Evolutionary conservation across 2,329 filamentous ascomycete species (phyloP).

Genomic region (Conoideocrella luteorostrata): DNA sequence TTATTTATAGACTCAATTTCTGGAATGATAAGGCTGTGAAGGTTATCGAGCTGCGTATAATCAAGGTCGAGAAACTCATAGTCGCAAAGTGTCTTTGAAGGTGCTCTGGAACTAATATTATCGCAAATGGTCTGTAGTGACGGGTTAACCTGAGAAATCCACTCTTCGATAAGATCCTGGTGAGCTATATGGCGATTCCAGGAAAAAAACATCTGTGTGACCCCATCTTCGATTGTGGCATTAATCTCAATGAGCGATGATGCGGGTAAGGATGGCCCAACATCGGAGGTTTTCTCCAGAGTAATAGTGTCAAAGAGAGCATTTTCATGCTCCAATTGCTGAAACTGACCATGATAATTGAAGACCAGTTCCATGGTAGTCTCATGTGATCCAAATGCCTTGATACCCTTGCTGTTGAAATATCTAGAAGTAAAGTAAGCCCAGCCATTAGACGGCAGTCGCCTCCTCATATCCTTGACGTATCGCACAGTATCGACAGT

Average conservation of each 20-base stretch:
- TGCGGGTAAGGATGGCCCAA: conserved; percentile 1
- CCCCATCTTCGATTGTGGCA: conserved; percentile 1
- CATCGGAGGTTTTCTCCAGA: conserved; percentile 6
- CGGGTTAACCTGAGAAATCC: neutral
- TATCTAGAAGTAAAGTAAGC: conserved; percentile 3
- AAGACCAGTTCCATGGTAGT: conserved; percentile 9
- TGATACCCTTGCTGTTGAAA: neutral
- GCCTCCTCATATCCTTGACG: conserved; percentile 3
- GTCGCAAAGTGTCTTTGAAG: conserved; percentile 3
- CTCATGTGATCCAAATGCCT: conserved; percentile 3
- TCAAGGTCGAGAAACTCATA: conserved; percentile 4
- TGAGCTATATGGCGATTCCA: conserved; percentile 5
- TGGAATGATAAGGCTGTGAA: conserved; percentile 9
- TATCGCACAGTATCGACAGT: neutral
- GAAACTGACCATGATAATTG: conserved; percentile 12
- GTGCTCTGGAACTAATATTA: neutral
- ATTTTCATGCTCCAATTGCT: conserved; percentile 12
- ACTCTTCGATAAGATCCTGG: neutral
- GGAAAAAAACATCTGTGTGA: conserved; percentile 1
- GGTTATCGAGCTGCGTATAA: conserved; percentile 9
- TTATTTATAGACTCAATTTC: conserved; percentile 8
- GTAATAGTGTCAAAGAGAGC: conserved; percentile 10
- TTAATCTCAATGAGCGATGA: conserved; percentile 6
- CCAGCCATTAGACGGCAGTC: conserved; percentile 5
- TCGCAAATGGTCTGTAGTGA: conserved; percentile 1